Base-by-base conservation (phyloP, 2,329 filamentous ascomycete species). In the Colletotrichum spinosum region DNA sequence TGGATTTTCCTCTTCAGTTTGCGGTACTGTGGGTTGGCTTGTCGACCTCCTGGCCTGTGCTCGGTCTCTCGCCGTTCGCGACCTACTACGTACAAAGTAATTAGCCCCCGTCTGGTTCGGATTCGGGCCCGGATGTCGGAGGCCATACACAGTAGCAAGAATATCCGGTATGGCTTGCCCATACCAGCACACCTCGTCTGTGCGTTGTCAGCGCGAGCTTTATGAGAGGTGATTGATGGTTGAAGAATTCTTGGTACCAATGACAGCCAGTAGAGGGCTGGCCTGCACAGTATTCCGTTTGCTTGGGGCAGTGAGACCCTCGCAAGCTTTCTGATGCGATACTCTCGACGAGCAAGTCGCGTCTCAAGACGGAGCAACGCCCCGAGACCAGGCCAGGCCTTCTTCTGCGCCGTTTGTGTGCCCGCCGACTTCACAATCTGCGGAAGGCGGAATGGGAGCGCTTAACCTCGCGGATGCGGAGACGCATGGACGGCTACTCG, bases 371-470 rank as follows among this genome's bases (percentile, higher is more conserved):
- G 46, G 37, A 25, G 37, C 38, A n/a, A 50, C 44, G 17, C 10
- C 44, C 15, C 6, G n/a, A 15, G n/a, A 46, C n/a, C n/a, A 11
- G 6, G 15, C n/a, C 44, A 17, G 44, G 25, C 25, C 4, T 25
- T 25, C 25, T 25, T 4, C 25, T 17, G 17, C 17, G 17, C 17
- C 17, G 17, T 17, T 17, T 17, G 17, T 17, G 17, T 17, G 17
- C 17, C 17, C 17, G 17, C 17, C 17, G 17, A 17, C 17, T 17
- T 17, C 17, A 17, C 17, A 17, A 17, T 17, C 17, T 17, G 17
- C 60, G 48, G 41, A 53, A 59, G 46, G 33, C 50, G 52, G 61
- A 60, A 55, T 33, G 37, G 46, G 17, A 55, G 50, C 61, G 42
- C 56, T 25, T 35, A n/a, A 58, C 37, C n/a, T 41, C 38, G 34